Evolutionary conservation across 1,284 basidiomycete genomes (phyloP).

Genomic region (Rhodotorula sp.): DNA sequence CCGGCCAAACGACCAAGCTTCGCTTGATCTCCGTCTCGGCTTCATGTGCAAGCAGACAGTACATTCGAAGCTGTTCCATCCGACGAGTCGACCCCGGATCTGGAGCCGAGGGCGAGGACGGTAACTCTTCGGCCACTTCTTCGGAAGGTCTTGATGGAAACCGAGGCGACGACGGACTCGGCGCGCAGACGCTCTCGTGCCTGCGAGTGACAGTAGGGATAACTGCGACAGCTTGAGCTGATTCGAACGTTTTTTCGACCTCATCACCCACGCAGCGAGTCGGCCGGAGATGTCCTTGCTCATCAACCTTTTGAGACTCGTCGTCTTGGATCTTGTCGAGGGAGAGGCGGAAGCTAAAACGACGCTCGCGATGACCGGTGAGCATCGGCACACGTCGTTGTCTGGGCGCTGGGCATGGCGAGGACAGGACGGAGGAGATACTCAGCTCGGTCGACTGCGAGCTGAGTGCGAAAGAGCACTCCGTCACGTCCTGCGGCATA

Average conservation of each 20-base stretch:
- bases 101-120: conserved; percentile 14
- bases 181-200: neutral
- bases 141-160: neutral
- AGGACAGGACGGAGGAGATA: conserved; percentile 28
- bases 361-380: conserved; percentile 7
- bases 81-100: conserved; percentile 7
- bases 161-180: conserved; percentile 15
- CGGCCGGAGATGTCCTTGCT: too few relatives aligned
- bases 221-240: too few relatives aligned
- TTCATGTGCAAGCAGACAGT: conserved; percentile 13
- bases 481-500: conserved; percentile 1
- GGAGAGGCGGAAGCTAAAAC: conserved; percentile 31
- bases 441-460: conserved; percentile 32
- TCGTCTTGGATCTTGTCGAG: neutral
- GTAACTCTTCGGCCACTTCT: neutral
- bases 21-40: conserved; percentile 28
- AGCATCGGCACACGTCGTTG: conserved; percentile 32
- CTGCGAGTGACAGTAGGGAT: too few relatives aligned
- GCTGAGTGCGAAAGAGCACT: conserved; percentile 14
- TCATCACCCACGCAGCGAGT: too few relatives aligned
- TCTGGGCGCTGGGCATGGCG: conserved; percentile 31
- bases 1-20: conserved; percentile 23
- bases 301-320: neutral
- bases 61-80: neutral
- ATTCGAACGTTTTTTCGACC: too few relatives aligned